Percentiles rank a stretch among this genome's conserved stretches.
These are phyloP conservation scores for Venustampulla echinocandica DNA, from an alignment of 495 filamentous ascomycete genomes.

Conservation along the genomic window DNA sequence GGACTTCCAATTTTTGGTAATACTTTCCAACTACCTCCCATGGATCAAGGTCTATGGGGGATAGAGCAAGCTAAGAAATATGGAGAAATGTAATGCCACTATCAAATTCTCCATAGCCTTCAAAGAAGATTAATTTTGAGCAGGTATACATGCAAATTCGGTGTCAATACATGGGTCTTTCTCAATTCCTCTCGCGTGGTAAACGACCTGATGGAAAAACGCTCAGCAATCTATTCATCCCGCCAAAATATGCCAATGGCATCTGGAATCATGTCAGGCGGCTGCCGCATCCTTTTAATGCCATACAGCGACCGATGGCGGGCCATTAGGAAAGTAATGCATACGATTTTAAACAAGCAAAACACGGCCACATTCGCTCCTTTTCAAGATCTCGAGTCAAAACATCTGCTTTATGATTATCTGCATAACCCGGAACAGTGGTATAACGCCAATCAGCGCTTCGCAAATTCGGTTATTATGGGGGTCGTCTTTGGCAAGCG, in stretches of 20 bases:
- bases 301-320: conserved; percentile 21
- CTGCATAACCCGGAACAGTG: conserved; percentile 27
- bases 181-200: conserved; percentile 27
- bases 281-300: conserved; percentile 19
- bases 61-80: not conserved
- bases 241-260: conserved; percentile 23
- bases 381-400: conserved; percentile 32
- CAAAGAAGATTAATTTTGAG: not conserved
- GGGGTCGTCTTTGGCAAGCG: conserved; percentile 18
- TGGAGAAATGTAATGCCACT: not conserved
- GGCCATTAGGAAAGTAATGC: conserved; percentile 27
- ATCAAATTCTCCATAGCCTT: not conserved
- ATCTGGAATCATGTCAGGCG: conserved; percentile 19
- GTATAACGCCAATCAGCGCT: conserved; percentile 36
- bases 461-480: conserved; percentile 31
- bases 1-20: not conserved
- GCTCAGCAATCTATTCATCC: conserved; percentile 21
- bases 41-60: not conserved
- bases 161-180: conserved; percentile 26
- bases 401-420: conserved; percentile 29
- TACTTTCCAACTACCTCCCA: not conserved
- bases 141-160: conserved; percentile 12
- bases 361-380: conserved; percentile 26
- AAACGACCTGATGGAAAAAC: conserved; percentile 24
- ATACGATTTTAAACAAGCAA: conserved; percentile 29